Evolutionary conservation across 495 filamentous ascomycete species (phyloP).

Genomic region (Penicillium chermesinum): DNA sequence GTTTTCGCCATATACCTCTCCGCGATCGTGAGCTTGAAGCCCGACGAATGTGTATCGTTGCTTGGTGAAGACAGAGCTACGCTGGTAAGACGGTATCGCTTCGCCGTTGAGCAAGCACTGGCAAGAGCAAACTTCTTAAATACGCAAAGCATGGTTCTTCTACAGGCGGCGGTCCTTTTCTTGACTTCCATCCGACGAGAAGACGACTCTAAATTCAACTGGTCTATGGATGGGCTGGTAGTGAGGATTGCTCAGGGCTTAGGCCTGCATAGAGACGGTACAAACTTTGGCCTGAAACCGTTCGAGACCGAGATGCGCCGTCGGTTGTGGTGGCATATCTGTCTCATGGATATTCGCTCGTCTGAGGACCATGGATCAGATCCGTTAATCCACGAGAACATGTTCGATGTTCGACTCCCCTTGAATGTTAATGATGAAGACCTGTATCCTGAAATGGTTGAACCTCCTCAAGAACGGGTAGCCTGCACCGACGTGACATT

Average conservation of each 20-base stretch:
- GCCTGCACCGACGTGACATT: conserved; percentile 79
- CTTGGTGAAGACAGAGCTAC: conserved; percentile 35
- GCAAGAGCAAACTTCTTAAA: conserved; percentile 69
- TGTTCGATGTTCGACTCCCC: conserved; percentile 71
- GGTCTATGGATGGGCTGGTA: conserved; percentile 63
- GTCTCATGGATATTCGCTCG: conserved; percentile 67
- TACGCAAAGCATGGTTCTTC: conserved; percentile 65
- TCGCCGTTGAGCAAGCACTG: conserved; percentile 74
- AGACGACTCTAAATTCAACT: conserved; percentile 62
- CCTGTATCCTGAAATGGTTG: conserved; percentile 58
- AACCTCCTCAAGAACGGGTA: conserved; percentile 51
- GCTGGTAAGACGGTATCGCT: conserved; percentile 64
- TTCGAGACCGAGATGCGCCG: conserved; percentile 84
- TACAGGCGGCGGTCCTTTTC: conserved; percentile 77
- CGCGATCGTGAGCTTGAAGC: conserved; percentile 61
- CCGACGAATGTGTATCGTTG: conserved; percentile 32
- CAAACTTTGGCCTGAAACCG: conserved; percentile 63
- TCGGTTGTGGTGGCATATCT: conserved; percentile 79
- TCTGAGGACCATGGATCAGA: conserved; percentile 84
- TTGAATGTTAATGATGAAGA: conserved; percentile 79
- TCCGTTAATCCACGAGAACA: conserved; percentile 59
- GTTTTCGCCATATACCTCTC: conserved; percentile 78
- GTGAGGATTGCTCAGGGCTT: conserved; percentile 77
- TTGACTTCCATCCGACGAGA: conserved; percentile 58
- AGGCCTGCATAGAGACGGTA: conserved; percentile 76